Evolutionary conservation across 148 eudicot genomes (phyloP).

Genomic region (Talinum fruticosum): DNA sequence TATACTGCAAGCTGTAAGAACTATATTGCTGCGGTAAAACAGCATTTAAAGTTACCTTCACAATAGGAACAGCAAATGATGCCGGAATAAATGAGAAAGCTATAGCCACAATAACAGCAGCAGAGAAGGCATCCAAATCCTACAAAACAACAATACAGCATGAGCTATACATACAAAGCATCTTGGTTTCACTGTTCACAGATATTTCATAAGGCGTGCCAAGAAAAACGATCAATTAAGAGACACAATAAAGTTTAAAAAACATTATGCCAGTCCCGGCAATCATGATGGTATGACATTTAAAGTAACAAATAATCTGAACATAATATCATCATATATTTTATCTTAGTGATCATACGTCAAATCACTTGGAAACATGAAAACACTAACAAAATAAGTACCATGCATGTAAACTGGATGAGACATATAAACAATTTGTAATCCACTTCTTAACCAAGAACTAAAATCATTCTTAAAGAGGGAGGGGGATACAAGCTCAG

Average conservation of each 20-base stretch:
- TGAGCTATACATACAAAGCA: slow-evolving; percentile 9
- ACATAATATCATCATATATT: not conserved
- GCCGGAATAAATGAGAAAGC: slow-evolving; percentile 97
- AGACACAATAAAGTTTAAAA: not conserved
- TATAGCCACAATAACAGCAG: slow-evolving; percentile 64
- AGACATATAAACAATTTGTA: not conserved
- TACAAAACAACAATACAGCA: slow-evolving; percentile 30
- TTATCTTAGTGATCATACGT: not conserved
- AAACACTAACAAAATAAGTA: not conserved
- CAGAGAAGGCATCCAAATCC: slow-evolving; percentile 99
- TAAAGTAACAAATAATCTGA: not conserved
- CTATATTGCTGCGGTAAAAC: slow-evolving; percentile 3
- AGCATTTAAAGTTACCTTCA: slow-evolving; percentile 57
- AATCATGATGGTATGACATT: not conserved
- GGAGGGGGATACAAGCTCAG: not conserved
- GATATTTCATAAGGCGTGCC: not conserved
- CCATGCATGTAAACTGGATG: not conserved
- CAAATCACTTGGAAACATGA: not conserved
- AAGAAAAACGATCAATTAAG: not conserved
- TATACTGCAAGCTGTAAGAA: not conserved
- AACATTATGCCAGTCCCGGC: not conserved
- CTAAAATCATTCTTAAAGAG: slow-evolving; percentile 7
- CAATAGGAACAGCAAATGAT: slow-evolving; percentile 94
- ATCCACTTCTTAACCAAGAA: not conserved
- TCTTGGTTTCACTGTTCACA: not conserved